Base-by-base conservation (phyloP, 345 rosid genomes). In the Aquilaria malaccensis region DNA sequence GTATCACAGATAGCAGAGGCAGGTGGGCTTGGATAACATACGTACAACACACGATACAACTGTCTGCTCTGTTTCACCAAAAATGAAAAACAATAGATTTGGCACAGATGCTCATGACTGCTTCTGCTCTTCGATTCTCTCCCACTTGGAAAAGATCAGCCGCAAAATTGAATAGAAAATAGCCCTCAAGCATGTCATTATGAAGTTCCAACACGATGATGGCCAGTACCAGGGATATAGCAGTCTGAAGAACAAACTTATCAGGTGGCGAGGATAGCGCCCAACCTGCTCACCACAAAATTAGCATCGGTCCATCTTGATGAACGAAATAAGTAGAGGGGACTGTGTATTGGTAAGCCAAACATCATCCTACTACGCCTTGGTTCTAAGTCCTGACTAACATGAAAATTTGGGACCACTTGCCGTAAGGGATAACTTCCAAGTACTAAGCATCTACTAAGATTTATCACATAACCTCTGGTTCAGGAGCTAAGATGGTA, bases 151-250 rank as follows among this genome's bases (percentile, higher is more conserved):
- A 55, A 78, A 82, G 54, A 94, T 57, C 61, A 81, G 66, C 72
- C 79, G 67, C 63, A 80, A 52, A 3, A 85, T 11, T 10, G 95
- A 77, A 69, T 64, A 75, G 13, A 88, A 72, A 22, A 86, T 74
- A 0, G 86, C 85, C 65, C 70, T 83, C 22, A 91, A 66, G 78
- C 95, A 88, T 41, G 96, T 80, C 50, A 85, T 52, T 59, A 85
- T 37, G 58, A 94, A 86, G 82, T 88, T 86, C 95, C 96, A 91
- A 67, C 99, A 95, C 0, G 99, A 95, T 10, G 97, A 94, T 0
- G 97, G 97, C 99, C 99, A 94, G 70, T 80, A 91, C 99, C 99
- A 91, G 31, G 99, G 99, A 71, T 94, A 94, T 15, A 91, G 69
- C 73, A 94, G 77, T 58, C 99, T 77, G 64, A 94, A 94, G 70